phyloP scores from a whole-genome alignment of 2,329 filamentous ascomycete genomes.

The Clonostachys rosea region DNA sequence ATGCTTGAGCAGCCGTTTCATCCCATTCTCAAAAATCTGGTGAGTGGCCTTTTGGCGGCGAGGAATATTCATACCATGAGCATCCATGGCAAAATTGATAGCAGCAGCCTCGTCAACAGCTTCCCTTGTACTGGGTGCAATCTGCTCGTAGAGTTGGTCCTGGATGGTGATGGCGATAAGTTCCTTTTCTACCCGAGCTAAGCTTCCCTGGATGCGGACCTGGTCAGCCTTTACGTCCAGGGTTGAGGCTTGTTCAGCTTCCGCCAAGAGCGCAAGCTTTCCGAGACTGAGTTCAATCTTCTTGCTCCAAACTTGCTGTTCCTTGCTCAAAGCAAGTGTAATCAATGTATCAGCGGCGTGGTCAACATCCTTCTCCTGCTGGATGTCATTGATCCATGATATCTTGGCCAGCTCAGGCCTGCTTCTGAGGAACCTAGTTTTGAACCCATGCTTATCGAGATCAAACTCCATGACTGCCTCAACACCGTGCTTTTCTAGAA shows the following conservation, averaged over 20 bases:
- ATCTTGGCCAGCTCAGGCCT: constrained; percentile 70
- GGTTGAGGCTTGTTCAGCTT: constrained; percentile 29
- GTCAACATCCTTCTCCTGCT: constrained; percentile 68
- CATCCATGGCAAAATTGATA: constrained; percentile 68
- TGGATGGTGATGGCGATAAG: constrained; percentile 74
- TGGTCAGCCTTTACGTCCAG: constrained; percentile 30
- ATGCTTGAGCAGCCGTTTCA: constrained; percentile 67
- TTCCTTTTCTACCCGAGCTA: constrained; percentile 55
- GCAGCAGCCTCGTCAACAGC: constrained; percentile 80
- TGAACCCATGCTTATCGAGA: constrained; percentile 61
- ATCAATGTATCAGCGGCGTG: constrained; percentile 69
- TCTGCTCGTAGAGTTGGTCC: constrained; percentile 66
- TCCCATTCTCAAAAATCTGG: constrained; percentile 64
- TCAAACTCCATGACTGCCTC: constrained; percentile 67
- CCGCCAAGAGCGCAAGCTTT: constrained; percentile 74
- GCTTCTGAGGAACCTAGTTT: constrained; percentile 75
- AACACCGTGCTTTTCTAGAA: constrained; percentile 64
- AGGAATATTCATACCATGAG: constrained; percentile 51
- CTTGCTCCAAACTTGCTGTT: constrained; percentile 85
- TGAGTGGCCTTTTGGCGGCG: constrained; percentile 62
- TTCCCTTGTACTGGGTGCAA: constrained; percentile 61
- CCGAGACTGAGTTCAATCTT: constrained; percentile 88
- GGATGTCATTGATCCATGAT: constrained; percentile 92
- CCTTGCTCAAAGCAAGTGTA: constrained; percentile 63
- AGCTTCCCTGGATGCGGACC: constrained; percentile 30